Conservation (phyloP, 129 eudicot species). For the Glebionis coronaria region DNA sequence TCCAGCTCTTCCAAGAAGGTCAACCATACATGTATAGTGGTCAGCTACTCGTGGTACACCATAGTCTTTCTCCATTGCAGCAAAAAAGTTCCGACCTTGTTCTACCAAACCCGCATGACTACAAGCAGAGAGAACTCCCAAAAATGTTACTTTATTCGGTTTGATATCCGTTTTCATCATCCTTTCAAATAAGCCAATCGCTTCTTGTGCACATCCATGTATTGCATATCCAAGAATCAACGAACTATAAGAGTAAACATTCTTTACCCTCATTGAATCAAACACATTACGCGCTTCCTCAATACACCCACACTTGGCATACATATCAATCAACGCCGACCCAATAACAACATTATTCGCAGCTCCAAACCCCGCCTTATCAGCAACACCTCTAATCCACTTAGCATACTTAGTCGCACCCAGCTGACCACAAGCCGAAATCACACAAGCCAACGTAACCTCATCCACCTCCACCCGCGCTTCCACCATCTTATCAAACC, state of each 20-base stretch:
- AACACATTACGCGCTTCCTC: conserved; percentile 35
- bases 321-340: conserved; percentile 58
- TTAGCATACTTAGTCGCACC: conserved; percentile 64
- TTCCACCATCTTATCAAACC: conserved; percentile 54
- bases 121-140: conserved; percentile 50
- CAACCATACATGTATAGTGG: conserved; percentile 56
- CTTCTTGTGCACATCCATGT: conserved; percentile 50
- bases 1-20: conserved; percentile 67
- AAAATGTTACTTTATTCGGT: conserved; percentile 53
- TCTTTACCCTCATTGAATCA: conserved; percentile 31
- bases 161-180: conserved; percentile 41
- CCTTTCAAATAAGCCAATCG: conserved; percentile 41
- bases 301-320: conserved; percentile 47
- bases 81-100: conserved; percentile 45
- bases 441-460: conserved; percentile 62
- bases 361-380: conserved; percentile 46
- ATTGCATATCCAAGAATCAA: conserved; percentile 53
- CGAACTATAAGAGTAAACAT: conserved; percentile 56
- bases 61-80: conserved; percentile 35
- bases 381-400: conserved; percentile 66
- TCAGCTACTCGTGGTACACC: conserved; percentile 38
- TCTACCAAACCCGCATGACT: conserved; percentile 55
- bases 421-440: conserved; percentile 73
- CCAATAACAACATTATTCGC: conserved; percentile 45
- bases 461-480: conserved; percentile 54